Evolutionary conservation across 2,329 filamentous ascomycete species (phyloP), one percentile per base, ranked within the genome.

Genomic region (Calonectria crousiana): DNA sequence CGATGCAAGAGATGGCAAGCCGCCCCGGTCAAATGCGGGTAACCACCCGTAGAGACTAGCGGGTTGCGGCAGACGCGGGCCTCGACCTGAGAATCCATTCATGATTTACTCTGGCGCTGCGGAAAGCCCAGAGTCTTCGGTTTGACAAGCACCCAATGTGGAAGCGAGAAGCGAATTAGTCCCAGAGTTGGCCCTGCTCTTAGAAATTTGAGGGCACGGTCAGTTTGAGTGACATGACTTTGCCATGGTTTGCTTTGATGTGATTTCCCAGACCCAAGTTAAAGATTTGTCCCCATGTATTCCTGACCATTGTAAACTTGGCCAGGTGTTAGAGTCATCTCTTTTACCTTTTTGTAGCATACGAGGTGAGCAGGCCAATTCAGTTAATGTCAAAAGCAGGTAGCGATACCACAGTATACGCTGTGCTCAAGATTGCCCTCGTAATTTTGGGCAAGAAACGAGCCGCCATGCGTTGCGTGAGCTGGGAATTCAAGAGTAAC

Each of bases 91-190:
- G 53, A 60, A 60, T 70, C 65, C 53, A 65, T 78, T 68, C 76
- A 38, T 72, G 71, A 60, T 44, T 68, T 62, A 28, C 58, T 67
- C 58, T 74, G 67, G 66, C 53, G 32, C 71, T 49, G 47, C 44
- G 56, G 69, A 44, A 78, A 71, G 64, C 62, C 56, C 74, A 53
- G n/a, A 64, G 51, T 32, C 36, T 67, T 69, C 60, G 74, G 79
- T 79, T 73, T 74, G 69, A 81, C 79, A 78, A 79, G 41, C 56
- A 65, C 84, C 81, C 69, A 70, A 85, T 84, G 60, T 60, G 84
- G 84, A 84, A 87, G 83, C 79, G 75, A 75, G 82, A 87, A 87
- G 86, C 85, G 85, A 86, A 83, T 79, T 78, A 79, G 84, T 82
- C 65, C 78, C 81, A 81, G 81, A 77, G 73, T 69, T 38, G 51